These are phyloP conservation scores for Phytopythium litorale DNA, from an alignment of 352 stramenopile genomes.

Conservation along the genomic window DNA sequence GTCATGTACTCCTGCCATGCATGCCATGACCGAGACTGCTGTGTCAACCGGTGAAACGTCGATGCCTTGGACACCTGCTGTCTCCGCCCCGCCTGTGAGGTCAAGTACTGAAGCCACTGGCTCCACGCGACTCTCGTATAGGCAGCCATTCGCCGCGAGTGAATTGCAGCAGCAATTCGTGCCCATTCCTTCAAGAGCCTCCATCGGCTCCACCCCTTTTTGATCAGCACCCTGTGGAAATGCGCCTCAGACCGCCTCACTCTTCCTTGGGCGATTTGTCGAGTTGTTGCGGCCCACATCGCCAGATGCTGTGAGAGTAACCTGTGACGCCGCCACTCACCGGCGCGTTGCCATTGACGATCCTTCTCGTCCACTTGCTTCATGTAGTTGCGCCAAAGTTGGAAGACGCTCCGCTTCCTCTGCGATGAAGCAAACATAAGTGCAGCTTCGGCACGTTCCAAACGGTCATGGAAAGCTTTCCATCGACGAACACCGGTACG, in stretches of 20 bases:
- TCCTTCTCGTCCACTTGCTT: background rate
- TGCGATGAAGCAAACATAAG: background rate
- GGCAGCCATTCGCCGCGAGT: slow-evolving; percentile 6
- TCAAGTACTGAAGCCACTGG: slow-evolving; percentile 10
- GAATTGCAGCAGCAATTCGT: slow-evolving; percentile 7
- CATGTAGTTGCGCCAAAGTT: background rate
- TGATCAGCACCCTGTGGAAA: slow-evolving; percentile 12
- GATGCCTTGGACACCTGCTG: background rate
- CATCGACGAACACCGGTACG: background rate
- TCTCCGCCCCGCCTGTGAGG: slow-evolving; percentile 7
- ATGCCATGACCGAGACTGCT: slow-evolving; percentile 12
- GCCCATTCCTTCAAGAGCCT: slow-evolving; percentile 11
- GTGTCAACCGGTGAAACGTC: slow-evolving; percentile 4
- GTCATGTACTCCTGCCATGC: slow-evolving; percentile 18
- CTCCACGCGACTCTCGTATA: slow-evolving; percentile 1
- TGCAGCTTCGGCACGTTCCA: background rate
- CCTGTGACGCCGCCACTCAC: background rate
- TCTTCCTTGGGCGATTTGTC: background rate
- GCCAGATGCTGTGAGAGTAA: background rate
- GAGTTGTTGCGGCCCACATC: background rate
- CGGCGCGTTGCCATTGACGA: background rate
- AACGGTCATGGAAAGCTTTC: background rate
- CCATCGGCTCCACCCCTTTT: slow-evolving; percentile 24
- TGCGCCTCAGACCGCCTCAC: slow-evolving; percentile 17
- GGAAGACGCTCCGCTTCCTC: background rate